A percentile compares a stretch with the other conserved stretches of the same genome.
These are phyloP conservation scores for Malassezia pachydermatis DNA, from an alignment of 1,284 basidiomycete genomes.

Conservation along the genomic window DNA sequence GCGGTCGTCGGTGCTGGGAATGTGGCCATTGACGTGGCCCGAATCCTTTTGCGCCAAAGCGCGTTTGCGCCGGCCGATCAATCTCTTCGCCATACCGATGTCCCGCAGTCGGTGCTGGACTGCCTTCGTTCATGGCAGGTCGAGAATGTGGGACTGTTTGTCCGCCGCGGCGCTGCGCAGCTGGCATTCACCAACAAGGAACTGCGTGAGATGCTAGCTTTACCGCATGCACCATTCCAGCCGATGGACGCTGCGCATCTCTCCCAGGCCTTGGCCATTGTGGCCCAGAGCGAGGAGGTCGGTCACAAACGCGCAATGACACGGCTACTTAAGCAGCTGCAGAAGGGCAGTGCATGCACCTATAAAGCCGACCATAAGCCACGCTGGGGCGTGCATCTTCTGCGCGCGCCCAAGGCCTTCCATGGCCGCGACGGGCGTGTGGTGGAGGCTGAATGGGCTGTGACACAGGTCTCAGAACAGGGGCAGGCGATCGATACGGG, in stretches of 20 bases:
- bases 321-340: conserved; percentile 56
- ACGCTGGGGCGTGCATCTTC: conserved; percentile 36
- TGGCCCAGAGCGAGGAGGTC: conserved; percentile 26
- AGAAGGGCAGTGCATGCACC: conserved; percentile 56
- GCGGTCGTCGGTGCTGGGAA: conserved; percentile 90
- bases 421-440: conserved; percentile 6
- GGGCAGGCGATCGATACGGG: conserved; percentile 51
- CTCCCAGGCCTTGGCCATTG: conserved; percentile 35
- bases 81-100: conserved; percentile 64
- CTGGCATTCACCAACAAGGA: conserved; percentile 92
- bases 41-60: conserved; percentile 63
- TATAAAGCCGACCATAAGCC: conserved; percentile 12
- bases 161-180: conserved; percentile 74
- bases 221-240: conserved; percentile 62
- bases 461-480: conserved; percentile 22
- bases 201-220: conserved; percentile 73
- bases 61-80: conserved; percentile 48
- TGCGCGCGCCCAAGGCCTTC: conserved; percentile 33
- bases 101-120: conserved; percentile 66
- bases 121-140: conserved; percentile 60
- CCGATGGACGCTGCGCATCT: conserved; percentile 47
- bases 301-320: conserved; percentile 49
- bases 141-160: conserved; percentile 70
- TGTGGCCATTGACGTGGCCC: conserved; percentile 83
- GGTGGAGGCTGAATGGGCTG: conserved; percentile 24